A percentile compares a stretch with the other conserved stretches of the same genome.
Conservation (phyloP, 495 filamentous ascomycete genomes). For the Massariosphaeria phaeospora region DNA sequence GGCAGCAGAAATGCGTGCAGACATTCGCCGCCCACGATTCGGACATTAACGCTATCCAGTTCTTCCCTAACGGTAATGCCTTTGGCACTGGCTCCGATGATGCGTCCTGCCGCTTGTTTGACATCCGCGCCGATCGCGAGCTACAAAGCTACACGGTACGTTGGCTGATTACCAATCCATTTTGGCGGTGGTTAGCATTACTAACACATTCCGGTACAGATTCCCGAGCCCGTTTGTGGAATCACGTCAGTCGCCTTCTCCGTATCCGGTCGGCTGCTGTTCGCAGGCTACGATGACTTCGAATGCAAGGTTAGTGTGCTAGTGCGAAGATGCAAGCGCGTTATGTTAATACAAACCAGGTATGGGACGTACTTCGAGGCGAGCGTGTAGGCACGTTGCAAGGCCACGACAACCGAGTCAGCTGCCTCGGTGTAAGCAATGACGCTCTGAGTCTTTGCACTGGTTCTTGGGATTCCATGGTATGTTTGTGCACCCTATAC, state of each 20-base stretch:
- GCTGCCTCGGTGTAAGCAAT: slow-evolving; percentile 96
- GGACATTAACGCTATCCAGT: slow-evolving; percentile 98
- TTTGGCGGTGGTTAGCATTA: not conserved
- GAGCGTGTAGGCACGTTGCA: slow-evolving; percentile 95
- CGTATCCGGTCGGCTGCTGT: slow-evolving; percentile 90
- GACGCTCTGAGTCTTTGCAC: slow-evolving; percentile 99
- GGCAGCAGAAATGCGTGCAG: slow-evolving; percentile 95
- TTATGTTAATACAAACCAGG: slow-evolving; percentile 49
- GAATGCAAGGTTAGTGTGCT: slow-evolving; percentile 84
- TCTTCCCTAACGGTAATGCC: slow-evolving; percentile 98
- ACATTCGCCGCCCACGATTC: slow-evolving; percentile 98
- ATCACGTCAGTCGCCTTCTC: slow-evolving; percentile 98
- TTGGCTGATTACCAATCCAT: slow-evolving; percentile 5
- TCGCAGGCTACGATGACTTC: slow-evolving; percentile 98
- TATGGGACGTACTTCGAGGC: slow-evolving; percentile 95
- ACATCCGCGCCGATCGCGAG: slow-evolving; percentile 94
- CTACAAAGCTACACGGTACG: slow-evolving; percentile 93
- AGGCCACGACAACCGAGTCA: slow-evolving; percentile 97
- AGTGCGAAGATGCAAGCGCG: not conserved
- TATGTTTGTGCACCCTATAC: slow-evolving; percentile 50
- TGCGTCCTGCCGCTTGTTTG: slow-evolving; percentile 93
- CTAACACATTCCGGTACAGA: slow-evolving; percentile 52
- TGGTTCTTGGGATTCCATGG: slow-evolving; percentile 97
- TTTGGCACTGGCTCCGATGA: slow-evolving; percentile 98
- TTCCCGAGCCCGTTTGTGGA: slow-evolving; percentile 92